Conservation (phyloP, 1,284 basidiomycete genomes). For the Pseudozyma tsukubaensis region DNA sequence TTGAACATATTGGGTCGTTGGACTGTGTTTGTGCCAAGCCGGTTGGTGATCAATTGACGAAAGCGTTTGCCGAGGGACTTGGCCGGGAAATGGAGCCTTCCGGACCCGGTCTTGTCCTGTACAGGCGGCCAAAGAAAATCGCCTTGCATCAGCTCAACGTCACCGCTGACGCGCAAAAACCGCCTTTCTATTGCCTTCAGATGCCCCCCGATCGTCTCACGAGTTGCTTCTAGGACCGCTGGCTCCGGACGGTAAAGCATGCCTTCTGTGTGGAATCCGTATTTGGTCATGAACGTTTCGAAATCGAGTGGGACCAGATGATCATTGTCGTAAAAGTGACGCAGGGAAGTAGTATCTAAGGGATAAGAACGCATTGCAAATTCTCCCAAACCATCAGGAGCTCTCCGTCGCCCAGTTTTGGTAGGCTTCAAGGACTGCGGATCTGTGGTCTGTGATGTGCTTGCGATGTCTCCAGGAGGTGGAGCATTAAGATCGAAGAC, state of each 20-base stretch:
- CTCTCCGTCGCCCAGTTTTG: no score
- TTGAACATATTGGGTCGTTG: not conserved
- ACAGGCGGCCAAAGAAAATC: not conserved
- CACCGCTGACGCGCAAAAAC: no score
- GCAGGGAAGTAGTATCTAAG: no score
- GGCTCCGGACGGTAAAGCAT: constrained; percentile 1
- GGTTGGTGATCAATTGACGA: not conserved
- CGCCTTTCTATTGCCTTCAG: not conserved
- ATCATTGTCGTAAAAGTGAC: no score
- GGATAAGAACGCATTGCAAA: no score
- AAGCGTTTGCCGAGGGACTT: not conserved
- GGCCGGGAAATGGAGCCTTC: not conserved
- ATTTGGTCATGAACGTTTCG: no score
- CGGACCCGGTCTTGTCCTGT: not conserved
- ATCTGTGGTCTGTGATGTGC: no score
- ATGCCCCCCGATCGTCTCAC: not conserved
- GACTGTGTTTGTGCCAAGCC: not conserved
- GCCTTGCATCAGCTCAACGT: not conserved
- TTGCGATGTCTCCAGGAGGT: no score
- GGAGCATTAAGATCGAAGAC: no score
- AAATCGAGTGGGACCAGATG: no score
- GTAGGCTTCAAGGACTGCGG: no score
- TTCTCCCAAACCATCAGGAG: no score
- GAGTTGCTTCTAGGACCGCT: not conserved
- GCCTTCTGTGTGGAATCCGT: not conserved